Evolutionary conservation across 805 yeast species (phyloP), one percentile per base, ranked within the genome.

Genomic region (Lachancea waltii): DNA sequence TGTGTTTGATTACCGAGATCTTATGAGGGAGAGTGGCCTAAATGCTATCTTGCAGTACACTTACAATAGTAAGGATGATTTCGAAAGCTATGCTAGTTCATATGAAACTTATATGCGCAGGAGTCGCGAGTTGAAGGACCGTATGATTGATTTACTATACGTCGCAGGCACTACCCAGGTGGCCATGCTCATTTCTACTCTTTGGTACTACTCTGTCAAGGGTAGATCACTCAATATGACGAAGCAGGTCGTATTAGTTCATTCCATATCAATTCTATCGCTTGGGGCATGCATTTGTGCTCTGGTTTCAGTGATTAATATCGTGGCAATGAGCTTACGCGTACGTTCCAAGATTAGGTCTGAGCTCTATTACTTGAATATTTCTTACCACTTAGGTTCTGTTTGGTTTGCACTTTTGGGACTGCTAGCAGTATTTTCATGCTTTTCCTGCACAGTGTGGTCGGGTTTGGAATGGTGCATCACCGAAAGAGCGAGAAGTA

Each of bases 401-500:
- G 32, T 49, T 1, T 59, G 61, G 61, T 51, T 51, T 23, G 23
- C 45, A 4, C 47, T 48, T 16, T 30, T 55, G 17, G 52, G 54
- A 49, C 20, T 51, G 14, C 42, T 51, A 15, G 47, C 51, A 3
- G 38, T 44, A 25, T 47, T 50, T 20, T 41, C 51, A 8, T 33
- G 45, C 9, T 29, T 56, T 2, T 51, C 58, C 10, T 47, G 55
- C 23, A 36, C 54, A 6, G 48, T 53, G 3, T 59, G 64, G 63
- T 49, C 60, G 4, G 64, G 64, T 25, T 35, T 58, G 7, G 64
- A 56, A 44, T 59, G 64, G 64, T 59, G 64, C 43, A 38, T 58
- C 6, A 33, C 51, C 5, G 50, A 45, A 29, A 38, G 14, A 4
- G 19, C 13, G 7, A 14, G 21, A 9, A 14, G 18, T 5, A 18